These are phyloP conservation scores for Neostapfia colusana DNA, from an alignment of 176 grass and related monocot genomes.

Conservation along the genomic window DNA sequence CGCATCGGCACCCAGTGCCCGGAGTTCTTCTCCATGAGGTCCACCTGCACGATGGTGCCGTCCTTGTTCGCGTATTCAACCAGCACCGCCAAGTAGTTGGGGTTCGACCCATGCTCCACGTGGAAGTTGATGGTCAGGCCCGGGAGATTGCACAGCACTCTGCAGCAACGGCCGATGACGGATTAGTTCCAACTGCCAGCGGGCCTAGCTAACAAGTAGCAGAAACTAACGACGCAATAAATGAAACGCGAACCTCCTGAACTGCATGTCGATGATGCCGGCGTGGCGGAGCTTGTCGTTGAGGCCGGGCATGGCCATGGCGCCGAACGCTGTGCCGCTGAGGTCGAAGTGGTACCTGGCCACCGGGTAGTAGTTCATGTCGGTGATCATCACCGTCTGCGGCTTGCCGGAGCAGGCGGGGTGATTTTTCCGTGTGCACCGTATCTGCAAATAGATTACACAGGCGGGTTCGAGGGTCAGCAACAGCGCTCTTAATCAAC, in stretches of 20 bases:
- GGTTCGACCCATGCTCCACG: slow-evolving; percentile 52
- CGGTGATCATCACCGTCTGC: slow-evolving; percentile 45
- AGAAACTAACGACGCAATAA: neutral
- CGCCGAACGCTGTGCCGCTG: slow-evolving; percentile 45
- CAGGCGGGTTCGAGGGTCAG: neutral
- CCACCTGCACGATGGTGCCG: slow-evolving; percentile 44
- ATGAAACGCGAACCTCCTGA: slow-evolving; percentile 16
- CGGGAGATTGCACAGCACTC: slow-evolving; percentile 37
- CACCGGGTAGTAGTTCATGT: slow-evolving; percentile 50
- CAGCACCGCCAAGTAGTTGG: slow-evolving; percentile 46
- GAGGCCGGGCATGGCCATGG: slow-evolving; percentile 23
- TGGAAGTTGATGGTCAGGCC: slow-evolving; percentile 43
- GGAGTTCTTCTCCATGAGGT: slow-evolving; percentile 35
- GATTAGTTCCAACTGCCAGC: neutral
- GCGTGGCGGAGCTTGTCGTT: slow-evolving; percentile 48
- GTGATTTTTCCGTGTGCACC: slow-evolving; percentile 18
- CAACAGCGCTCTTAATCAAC: neutral
- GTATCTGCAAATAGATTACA: slow-evolving; percentile 12
- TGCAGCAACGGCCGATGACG: neutral
- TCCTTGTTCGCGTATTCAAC: slow-evolving; percentile 50
- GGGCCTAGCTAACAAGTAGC: neutral
- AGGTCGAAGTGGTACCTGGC: slow-evolving; percentile 54
- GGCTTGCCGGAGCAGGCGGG: slow-evolving; percentile 46
- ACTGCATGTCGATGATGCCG: slow-evolving; percentile 45
- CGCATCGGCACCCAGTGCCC: slow-evolving; percentile 29